Evolutionary conservation across 192 early-diverging fungal species (phyloP).

Genomic region (Dimargaris xerosporica): DNA sequence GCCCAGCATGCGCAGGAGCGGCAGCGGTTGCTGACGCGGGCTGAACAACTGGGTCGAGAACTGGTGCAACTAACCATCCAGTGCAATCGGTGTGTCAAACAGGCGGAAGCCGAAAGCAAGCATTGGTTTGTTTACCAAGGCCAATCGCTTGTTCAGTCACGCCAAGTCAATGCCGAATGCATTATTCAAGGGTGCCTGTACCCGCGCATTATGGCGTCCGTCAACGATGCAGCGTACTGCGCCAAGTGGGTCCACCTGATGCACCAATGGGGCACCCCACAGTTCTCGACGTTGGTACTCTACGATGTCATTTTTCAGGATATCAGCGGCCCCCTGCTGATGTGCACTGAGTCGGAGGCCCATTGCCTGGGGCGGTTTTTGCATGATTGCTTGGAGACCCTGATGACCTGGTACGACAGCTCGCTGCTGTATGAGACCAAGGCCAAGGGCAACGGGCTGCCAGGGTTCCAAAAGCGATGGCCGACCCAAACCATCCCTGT

Average conservation of each 20-base stretch:
- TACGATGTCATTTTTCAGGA: constrained; percentile 45
- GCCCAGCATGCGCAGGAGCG: constrained; percentile 9
- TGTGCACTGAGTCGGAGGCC: constrained; percentile 58
- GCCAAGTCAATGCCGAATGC: constrained; percentile 23
- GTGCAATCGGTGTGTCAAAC: constrained; percentile 12
- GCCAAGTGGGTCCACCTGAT: constrained; percentile 55
- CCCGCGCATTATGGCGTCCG: constrained; percentile 47
- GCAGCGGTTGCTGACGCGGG: constrained; percentile 6
- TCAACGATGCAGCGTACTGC: constrained; percentile 54
- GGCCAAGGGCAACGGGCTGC: constrained; percentile 35
- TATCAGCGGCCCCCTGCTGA: constrained; percentile 32
- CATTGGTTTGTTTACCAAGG: constrained; percentile 30
- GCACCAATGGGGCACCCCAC: constrained; percentile 49
- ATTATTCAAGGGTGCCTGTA: constrained; percentile 59
- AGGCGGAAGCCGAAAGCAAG: constrained; percentile 26
- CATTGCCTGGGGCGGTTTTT: constrained; percentile 57
- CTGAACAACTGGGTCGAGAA: constrained; percentile 19
- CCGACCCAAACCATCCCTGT: constrained; percentile 12
- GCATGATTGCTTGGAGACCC: constrained; percentile 30
- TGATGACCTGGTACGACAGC: constrained; percentile 41
- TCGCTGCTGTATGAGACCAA: constrained; percentile 33
- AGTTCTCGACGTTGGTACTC: constrained; percentile 53
- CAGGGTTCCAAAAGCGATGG: constrained; percentile 60
- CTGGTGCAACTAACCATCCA: constrained; percentile 21
- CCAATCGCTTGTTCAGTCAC: constrained; percentile 16